These are phyloP conservation scores for Chalara sp. DNA, from an alignment of 2,329 filamentous ascomycete species.

Conservation along the genomic window DNA sequence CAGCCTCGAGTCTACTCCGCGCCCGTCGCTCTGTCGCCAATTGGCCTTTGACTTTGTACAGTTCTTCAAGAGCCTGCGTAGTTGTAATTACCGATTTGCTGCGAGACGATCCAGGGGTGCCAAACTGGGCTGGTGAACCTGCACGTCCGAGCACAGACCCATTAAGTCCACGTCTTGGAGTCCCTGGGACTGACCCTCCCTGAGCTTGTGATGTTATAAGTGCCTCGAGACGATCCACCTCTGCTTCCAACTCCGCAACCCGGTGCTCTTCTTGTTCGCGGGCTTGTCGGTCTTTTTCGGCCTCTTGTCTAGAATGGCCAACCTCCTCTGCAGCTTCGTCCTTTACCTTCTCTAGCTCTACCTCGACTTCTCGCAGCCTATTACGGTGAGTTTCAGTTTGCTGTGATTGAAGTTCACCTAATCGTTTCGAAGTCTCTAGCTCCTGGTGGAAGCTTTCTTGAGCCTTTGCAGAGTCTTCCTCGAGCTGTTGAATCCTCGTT, in stretches of 20 bases:
- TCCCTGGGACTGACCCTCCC: constrained; percentile 48
- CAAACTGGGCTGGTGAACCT: constrained; percentile 49
- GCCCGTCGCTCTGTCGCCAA: constrained; percentile 68
- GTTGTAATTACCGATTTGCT: constrained; percentile 50
- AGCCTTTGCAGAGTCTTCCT: constrained; percentile 74
- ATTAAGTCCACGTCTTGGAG: constrained; percentile 45
- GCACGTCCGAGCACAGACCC: constrained; percentile 45
- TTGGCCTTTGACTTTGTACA: constrained; percentile 63
- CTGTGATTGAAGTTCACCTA: constrained; percentile 77
- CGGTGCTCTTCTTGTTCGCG: constrained; percentile 55
- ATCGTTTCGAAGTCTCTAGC: constrained; percentile 69
- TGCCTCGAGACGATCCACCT: constrained; percentile 53
- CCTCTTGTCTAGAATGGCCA: constrained; percentile 43
- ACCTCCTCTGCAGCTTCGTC: constrained; percentile 57
- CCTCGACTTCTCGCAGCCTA: constrained; percentile 63
- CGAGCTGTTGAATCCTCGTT: constrained; percentile 73
- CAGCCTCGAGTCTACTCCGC: constrained; percentile 65
- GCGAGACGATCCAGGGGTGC: constrained; percentile 48
- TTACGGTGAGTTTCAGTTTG: constrained; percentile 66
- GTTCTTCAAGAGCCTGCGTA: constrained; percentile 57
- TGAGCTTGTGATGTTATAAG: constrained; percentile 31
- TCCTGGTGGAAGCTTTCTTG: constrained; percentile 85
- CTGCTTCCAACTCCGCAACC: constrained; percentile 57
- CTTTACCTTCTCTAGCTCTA: constrained; percentile 48
- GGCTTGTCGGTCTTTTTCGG: constrained; percentile 50